Evolutionary conservation across 176 grass and related monocot genomes (phyloP).

Genomic region (Stipa capillata): DNA sequence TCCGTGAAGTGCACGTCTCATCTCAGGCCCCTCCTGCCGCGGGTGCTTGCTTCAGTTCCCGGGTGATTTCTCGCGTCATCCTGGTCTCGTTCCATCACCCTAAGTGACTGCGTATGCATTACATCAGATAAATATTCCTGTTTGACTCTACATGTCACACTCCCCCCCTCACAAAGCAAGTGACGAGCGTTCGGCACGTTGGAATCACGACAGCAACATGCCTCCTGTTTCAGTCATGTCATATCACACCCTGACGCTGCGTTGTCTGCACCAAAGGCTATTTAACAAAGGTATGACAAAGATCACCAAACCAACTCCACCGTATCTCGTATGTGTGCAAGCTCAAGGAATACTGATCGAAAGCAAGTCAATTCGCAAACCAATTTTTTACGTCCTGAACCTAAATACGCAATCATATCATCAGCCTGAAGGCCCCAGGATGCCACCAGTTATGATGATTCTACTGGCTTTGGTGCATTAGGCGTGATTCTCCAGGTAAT

Average conservation of each 20-base stretch:
- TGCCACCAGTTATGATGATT: no score
- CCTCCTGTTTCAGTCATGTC: not conserved
- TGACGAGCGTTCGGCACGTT: not conserved
- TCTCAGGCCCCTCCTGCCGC: no score
- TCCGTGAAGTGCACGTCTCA: no score
- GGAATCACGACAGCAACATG: not conserved
- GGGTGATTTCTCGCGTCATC: no score
- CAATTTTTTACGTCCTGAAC: not conserved
- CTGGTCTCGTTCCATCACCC: no score
- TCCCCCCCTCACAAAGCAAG: not conserved
- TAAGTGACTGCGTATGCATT: not conserved
- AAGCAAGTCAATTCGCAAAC: not conserved
- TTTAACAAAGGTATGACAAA: not conserved
- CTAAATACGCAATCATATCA: no score
- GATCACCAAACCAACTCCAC: conserved; percentile 17
- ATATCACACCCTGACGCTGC: no score
- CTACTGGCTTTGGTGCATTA: no score
- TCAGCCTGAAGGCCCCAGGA: no score
- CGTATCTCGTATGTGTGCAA: not conserved
- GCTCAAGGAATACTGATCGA: not conserved
- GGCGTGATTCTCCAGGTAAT: no score
- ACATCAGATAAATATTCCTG: not conserved
- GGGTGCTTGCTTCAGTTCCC: no score
- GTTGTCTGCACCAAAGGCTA: not conserved
- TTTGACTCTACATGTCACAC: not conserved